Conservation (phyloP, 2,329 filamentous ascomycete species). For the Pestalotiopsis sp. region DNA sequence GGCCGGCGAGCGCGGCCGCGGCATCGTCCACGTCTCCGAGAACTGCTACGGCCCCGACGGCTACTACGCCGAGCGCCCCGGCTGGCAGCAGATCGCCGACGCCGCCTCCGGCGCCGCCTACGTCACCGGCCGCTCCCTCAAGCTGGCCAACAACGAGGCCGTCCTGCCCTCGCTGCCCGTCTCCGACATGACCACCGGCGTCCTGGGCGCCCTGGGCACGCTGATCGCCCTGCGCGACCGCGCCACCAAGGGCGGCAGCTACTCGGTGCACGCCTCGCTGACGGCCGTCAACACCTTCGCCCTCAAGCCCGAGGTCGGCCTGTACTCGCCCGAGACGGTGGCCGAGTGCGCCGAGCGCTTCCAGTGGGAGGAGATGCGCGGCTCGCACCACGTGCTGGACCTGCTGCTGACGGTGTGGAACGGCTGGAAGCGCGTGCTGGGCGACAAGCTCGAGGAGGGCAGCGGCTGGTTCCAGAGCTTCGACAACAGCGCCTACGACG, state of each 20-base stretch:
- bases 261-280: constrained; percentile 32
- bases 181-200: constrained; percentile 38
- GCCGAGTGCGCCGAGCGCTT: constrained; percentile 26
- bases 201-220: constrained; percentile 33
- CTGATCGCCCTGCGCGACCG: constrained; percentile 36
- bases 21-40: constrained; percentile 51
- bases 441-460: constrained; percentile 22
- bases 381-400: constrained; percentile 28
- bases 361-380: constrained; percentile 28
- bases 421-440: constrained; percentile 26
- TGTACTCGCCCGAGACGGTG: constrained; percentile 31
- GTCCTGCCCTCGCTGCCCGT: constrained; percentile 36
- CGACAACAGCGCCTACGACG: constrained; percentile 24
- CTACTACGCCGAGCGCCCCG: constrained; percentile 44
- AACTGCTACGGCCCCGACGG: constrained; percentile 55
- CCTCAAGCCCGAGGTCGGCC: constrained; percentile 31
- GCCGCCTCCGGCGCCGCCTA: constrained; percentile 35
- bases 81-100: constrained; percentile 56
- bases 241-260: constrained; percentile 33
- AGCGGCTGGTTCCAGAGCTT: constrained; percentile 28
- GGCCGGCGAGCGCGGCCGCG: constrained; percentile 40
- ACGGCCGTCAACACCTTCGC: constrained; percentile 29
- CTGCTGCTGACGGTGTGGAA: constrained; percentile 25
- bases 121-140: constrained; percentile 32
- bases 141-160: constrained; percentile 27